Conservation (phyloP, 768 basidiomycete species). For the Mycena galericulata region DNA sequence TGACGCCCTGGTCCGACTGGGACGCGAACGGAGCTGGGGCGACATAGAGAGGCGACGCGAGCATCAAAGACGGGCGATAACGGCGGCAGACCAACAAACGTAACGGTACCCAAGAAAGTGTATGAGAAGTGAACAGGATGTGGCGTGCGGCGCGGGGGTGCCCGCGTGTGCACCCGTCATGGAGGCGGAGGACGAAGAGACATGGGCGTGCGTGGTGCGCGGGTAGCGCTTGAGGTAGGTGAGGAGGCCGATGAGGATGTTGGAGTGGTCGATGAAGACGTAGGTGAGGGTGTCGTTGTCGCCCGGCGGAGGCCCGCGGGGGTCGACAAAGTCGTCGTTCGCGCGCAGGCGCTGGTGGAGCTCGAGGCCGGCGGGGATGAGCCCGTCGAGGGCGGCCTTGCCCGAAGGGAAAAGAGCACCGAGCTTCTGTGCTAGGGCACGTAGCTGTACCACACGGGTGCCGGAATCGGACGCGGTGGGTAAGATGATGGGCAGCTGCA, state of each 20-base stretch:
- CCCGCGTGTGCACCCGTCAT: slow-evolving; percentile 3
- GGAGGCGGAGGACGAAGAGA: slow-evolving; percentile 21
- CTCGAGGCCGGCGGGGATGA: slow-evolving; percentile 28
- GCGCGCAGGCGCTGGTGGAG: slow-evolving; percentile 25
- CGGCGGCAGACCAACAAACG: slow-evolving; percentile 18
- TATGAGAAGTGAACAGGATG: slow-evolving; percentile 19
- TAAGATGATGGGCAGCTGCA: too few relatives aligned
- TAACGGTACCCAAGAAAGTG: slow-evolving; percentile 1
- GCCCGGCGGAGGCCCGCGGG: slow-evolving; percentile 37
- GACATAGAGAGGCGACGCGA: slow-evolving; percentile 74
- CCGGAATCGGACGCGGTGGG: too few relatives aligned
- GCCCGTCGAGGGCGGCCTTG: slow-evolving; percentile 25
- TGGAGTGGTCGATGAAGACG: slow-evolving; percentile 72
- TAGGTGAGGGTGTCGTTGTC: slow-evolving; percentile 46
- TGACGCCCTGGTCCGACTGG: slow-evolving; percentile 63
- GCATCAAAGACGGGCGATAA: slow-evolving; percentile 56
- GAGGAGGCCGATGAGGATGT: slow-evolving; percentile 88
- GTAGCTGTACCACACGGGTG: slow-evolving; percentile 38
- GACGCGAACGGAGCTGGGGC: slow-evolving; percentile 61
- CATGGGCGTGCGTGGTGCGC: slow-evolving; percentile 47
- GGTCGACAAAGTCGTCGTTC: slow-evolving; percentile 40
- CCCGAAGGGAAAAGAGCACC: slow-evolving; percentile 39
- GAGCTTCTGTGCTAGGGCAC: slow-evolving; percentile 36
- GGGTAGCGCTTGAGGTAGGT: slow-evolving; percentile 71
- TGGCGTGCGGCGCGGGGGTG: slow-evolving; percentile 25